Base-by-base conservation (phyloP, 495 filamentous ascomycete genomes). In the Neurospora sp. region DNA sequence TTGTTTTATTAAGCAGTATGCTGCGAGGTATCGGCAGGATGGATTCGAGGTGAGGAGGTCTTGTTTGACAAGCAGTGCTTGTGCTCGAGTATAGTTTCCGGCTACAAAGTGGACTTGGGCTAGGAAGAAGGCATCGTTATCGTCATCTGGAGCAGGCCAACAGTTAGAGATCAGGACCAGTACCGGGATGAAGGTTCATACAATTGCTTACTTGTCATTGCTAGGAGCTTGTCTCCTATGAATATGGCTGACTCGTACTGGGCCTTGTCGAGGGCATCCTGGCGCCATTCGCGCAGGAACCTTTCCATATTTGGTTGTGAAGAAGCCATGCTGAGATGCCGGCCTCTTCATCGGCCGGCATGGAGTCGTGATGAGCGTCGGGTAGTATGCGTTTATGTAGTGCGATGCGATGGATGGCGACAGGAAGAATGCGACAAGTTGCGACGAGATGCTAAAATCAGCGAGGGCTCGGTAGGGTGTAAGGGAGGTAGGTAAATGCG, bases 231-330 rank as follows among this genome's bases (percentile, higher is more conserved):
- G 85, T 99, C 96, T 31, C 93, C 95, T 76, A 98, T 93, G 78
- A 94, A 98, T 78, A 98, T 94, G 70, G 96, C 96, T 11, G 96
- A 90, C 68, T 98, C 95, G 81, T 97, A 93, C 78, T 99, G 94
- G 71, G 96, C 91, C 79, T 96, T 97, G 80, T 95, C 93, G 74
- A 95, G 81, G 72, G 94, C 93, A 85, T 98, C 93, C 82, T 97
- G 92, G 73, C 94, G 87, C 96, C 96, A 99, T 75, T 90, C 90
- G 73, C 93, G 90, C 69, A 99, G 88, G 76, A 94, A 97, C 71
- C 89, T 88, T 86, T 98, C 93, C 96, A 98, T 98, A 53, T 72
- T 79, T 4, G 76, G 73, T 68, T 78, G 74, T 35, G 76, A 75
- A 11, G 77, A 78, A 18, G 53, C 71, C 74, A 79, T 79, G 18